Percentiles rank a stretch among this genome's conserved stretches.
These are phyloP conservation scores for Colletotrichum chlorophyti DNA, from an alignment of 2,329 filamentous ascomycete genomes.

Conservation along the genomic window DNA sequence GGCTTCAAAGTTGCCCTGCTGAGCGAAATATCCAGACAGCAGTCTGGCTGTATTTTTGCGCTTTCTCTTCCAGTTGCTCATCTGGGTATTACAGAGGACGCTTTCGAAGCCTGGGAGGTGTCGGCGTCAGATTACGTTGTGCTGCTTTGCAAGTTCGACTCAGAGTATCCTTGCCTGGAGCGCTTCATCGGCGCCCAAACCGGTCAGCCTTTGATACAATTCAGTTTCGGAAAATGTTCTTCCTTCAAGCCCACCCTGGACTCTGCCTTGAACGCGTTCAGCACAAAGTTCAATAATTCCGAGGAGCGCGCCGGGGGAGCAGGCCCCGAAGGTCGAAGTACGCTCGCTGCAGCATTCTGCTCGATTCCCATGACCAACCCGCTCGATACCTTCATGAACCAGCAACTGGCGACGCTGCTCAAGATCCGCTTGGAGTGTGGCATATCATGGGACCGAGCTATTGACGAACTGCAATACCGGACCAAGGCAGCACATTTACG, in stretches of 20 bases:
- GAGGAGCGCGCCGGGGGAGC: not conserved
- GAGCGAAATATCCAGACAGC: slow-evolving; percentile 47
- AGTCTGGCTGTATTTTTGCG: slow-evolving; percentile 58
- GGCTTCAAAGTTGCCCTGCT: slow-evolving; percentile 76
- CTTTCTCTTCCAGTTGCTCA: slow-evolving; percentile 74
- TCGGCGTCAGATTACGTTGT: slow-evolving; percentile 72
- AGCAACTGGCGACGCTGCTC: slow-evolving; percentile 68
- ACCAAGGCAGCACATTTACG: slow-evolving; percentile 15
- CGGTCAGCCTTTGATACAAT: slow-evolving; percentile 46
- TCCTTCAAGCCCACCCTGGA: slow-evolving; percentile 72
- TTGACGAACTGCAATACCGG: slow-evolving; percentile 6
- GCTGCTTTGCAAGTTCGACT: slow-evolving; percentile 70
- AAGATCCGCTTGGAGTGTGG: slow-evolving; percentile 50
- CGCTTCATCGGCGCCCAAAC: slow-evolving; percentile 52
- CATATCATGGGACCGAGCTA: slow-evolving; percentile 29
- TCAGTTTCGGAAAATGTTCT: slow-evolving; percentile 75
- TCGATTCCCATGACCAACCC: slow-evolving; percentile 76
- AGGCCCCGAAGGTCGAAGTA: not conserved
- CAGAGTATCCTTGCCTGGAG: slow-evolving; percentile 67
- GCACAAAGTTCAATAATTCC: slow-evolving; percentile 24
- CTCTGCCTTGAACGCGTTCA: slow-evolving; percentile 61
- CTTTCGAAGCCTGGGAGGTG: slow-evolving; percentile 79
- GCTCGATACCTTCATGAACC: slow-evolving; percentile 71
- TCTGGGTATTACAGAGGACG: slow-evolving; percentile 76
- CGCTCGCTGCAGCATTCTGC: slow-evolving; percentile 44